Percentiles rank a stretch among this genome's conserved stretches.
These are phyloP conservation scores for Pelargonium myrrhifolium DNA, from an alignment of 441 rosid genomes.

Conservation along the genomic window DNA sequence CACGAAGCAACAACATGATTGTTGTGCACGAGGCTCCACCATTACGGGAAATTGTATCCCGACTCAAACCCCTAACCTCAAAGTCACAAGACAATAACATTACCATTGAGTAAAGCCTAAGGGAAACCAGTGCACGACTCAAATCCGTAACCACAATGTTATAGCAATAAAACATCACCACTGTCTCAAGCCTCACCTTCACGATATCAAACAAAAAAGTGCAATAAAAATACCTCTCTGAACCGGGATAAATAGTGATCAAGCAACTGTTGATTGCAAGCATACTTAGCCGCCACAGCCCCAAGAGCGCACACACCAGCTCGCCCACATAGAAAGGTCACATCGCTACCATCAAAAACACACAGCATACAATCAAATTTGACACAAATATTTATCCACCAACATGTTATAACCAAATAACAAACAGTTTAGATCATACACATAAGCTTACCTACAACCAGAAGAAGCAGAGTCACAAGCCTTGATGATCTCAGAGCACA, in stretches of 20 bases:
- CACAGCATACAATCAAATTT: neutral
- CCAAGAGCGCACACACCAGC: slow-evolving; percentile 54
- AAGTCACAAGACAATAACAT: too few species aligned
- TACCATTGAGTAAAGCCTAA: too few species aligned
- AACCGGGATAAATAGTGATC: slow-evolving; percentile 38
- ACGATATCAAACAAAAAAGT: neutral
- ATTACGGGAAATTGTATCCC: too few species aligned
- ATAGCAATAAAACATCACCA: too few species aligned
- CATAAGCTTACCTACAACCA: slow-evolving; percentile 34
- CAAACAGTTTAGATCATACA: neutral
- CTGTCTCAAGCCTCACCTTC: neutral
- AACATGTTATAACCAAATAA: neutral
- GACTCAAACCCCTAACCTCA: too few species aligned
- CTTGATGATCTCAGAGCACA: slow-evolving; percentile 45
- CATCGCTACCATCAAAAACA: slow-evolving; percentile 25
- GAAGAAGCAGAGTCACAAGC: slow-evolving; percentile 62
- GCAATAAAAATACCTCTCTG: slow-evolving; percentile 29
- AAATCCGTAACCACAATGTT: too few species aligned
- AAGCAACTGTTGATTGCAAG: slow-evolving; percentile 27
- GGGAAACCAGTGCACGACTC: too few species aligned
- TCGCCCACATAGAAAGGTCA: slow-evolving; percentile 50
- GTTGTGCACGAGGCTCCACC: too few species aligned
- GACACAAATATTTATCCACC: neutral
- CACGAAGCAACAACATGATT: too few species aligned
- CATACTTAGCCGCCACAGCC: slow-evolving; percentile 43